Conservation (phyloP, 176 grass and related monocot genomes). For the Oryza nivara region DNA sequence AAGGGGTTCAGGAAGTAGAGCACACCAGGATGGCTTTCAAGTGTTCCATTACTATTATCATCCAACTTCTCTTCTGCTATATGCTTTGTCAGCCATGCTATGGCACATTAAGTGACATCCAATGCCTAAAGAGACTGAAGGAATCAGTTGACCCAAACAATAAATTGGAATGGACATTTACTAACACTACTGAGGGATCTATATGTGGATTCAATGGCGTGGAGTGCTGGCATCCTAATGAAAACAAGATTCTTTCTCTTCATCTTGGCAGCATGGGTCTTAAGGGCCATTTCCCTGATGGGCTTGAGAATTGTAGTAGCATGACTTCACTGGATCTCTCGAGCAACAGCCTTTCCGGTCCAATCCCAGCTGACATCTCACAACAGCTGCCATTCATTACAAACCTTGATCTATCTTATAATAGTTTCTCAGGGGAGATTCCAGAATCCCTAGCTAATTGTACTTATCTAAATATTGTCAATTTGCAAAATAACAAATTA, state of each 20-base stretch:
- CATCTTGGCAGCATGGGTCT: constrained; percentile 81
- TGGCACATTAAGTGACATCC: constrained; percentile 52
- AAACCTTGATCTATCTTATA: constrained; percentile 82
- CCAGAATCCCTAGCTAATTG: constrained; percentile 66
- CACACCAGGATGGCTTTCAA: constrained; percentile 33
- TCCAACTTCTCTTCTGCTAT: constrained; percentile 32
- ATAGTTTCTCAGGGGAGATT: constrained; percentile 86
- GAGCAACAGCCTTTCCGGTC: constrained; percentile 72
- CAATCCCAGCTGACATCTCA: constrained; percentile 66
- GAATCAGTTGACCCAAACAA: constrained; percentile 59
- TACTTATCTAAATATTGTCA: constrained; percentile 72
- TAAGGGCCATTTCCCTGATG: constrained; percentile 69
- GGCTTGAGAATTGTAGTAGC: constrained; percentile 87
- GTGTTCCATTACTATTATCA: background rate
- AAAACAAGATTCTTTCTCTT: constrained; percentile 78
- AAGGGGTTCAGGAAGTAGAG: constrained; percentile 8
- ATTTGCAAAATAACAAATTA: constrained; percentile 76
- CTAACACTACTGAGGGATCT: constrained; percentile 61
- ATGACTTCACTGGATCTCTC: constrained; percentile 86
- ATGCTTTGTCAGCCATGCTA: constrained; percentile 35
- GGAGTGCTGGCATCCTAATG: constrained; percentile 94
- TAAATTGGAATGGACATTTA: constrained; percentile 65
- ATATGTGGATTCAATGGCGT: constrained; percentile 84
- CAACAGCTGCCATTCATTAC: constrained; percentile 67
- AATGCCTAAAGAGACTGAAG: constrained; percentile 61